A percentile compares a stretch with the other conserved stretches of the same genome.
These are phyloP conservation scores for Talaromyces trachyspermus DNA, from an alignment of 495 filamentous ascomycete species.

Conservation along the genomic window DNA sequence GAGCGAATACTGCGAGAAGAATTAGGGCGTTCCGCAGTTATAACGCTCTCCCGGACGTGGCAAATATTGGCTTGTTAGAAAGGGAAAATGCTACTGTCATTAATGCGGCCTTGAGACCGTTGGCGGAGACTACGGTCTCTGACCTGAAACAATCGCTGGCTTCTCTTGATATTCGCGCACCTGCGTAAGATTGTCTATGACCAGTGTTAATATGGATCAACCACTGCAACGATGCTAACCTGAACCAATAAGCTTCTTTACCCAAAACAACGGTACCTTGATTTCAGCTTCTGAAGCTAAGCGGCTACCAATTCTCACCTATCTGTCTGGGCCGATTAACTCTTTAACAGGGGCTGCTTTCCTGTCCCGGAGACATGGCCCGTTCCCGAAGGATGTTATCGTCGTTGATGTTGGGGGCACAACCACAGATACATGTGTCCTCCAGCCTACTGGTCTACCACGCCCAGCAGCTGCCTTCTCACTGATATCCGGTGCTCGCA, in stretches of 20 bases:
- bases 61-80: conserved; percentile 40
- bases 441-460: conserved; percentile 39
- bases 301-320: conserved; percentile 40
- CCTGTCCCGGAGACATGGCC: conserved; percentile 17
- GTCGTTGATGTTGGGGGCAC: conserved; percentile 47
- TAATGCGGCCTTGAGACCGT: conserved; percentile 39
- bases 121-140: conserved; percentile 36
- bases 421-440: conserved; percentile 41
- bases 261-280: conserved; percentile 47
- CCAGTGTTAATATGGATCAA: no score
- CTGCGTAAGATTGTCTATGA: not conserved
- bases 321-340: conserved; percentile 46
- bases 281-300: conserved; percentile 33
- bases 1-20: not conserved
- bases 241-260: conserved; percentile 7
- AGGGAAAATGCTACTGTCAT: conserved; percentile 48
- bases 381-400: conserved; percentile 16
- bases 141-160: conserved; percentile 18
- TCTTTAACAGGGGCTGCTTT: conserved; percentile 44
- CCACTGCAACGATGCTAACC: not conserved
- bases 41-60: conserved; percentile 26
- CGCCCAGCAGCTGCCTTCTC: conserved; percentile 33
- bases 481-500: conserved; percentile 35
- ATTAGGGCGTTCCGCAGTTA: conserved; percentile 12
- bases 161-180: not conserved